phyloP scores from a whole-genome alignment of 768 basidiomycete species.

The Tulasnella sp. region DNA sequence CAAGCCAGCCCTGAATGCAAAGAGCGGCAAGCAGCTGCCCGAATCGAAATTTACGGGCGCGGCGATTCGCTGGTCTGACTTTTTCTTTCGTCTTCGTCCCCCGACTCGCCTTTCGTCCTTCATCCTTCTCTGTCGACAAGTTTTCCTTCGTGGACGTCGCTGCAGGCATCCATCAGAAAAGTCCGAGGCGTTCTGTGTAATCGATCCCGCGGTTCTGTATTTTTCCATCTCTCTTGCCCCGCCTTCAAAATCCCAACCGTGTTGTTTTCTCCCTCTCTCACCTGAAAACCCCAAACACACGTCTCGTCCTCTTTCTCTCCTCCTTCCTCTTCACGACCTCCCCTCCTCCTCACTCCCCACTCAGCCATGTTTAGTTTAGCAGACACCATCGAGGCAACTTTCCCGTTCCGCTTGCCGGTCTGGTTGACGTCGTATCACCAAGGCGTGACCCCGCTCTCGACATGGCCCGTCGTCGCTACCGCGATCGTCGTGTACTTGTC shows the following conservation, averaged over 20 bases:
- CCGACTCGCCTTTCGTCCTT: background rate
- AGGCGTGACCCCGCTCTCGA: constrained; percentile 78
- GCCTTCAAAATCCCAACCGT: background rate
- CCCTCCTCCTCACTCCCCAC: constrained; percentile 40
- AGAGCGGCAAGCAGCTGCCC: constrained; percentile 4
- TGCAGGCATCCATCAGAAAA: background rate
- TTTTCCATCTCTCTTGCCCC: background rate
- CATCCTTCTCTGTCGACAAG: background rate
- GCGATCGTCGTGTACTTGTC: constrained; percentile 78
- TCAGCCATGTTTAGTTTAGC: constrained; percentile 27
- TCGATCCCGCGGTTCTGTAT: background rate
- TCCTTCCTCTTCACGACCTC: constrained; percentile 34
- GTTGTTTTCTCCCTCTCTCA: background rate
- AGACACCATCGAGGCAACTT: constrained; percentile 21
- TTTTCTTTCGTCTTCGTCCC: background rate
- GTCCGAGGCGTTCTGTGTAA: background rate
- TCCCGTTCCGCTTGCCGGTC: constrained; percentile 46
- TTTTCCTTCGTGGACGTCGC: background rate
- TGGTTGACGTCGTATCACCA: constrained; percentile 57
- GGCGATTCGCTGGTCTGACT: background rate
- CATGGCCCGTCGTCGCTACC: constrained; percentile 61
- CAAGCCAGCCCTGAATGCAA: background rate
- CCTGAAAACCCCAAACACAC: background rate
- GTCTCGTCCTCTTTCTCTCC: constrained; percentile 3
- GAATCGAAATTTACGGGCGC: constrained; percentile 8